A percentile compares a stretch with the other conserved stretches of the same genome.
Conservation (phyloP, 345 rosid species). For the Citrus medica region DNA sequence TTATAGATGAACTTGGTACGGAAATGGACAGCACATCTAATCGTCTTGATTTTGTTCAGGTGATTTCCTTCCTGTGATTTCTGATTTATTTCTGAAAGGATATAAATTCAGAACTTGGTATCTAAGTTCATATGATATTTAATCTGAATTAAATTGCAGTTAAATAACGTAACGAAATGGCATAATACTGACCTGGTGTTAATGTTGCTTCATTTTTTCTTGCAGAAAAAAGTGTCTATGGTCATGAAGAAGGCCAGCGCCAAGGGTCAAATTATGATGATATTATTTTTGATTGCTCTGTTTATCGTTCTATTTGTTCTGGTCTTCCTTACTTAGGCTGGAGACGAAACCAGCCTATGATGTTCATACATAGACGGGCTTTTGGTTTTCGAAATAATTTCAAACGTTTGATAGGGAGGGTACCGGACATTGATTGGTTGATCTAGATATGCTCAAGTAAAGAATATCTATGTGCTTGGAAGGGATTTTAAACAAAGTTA, state of each 20-base stretch:
- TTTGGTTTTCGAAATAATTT: background rate
- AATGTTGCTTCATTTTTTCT: slow-evolving; percentile 1
- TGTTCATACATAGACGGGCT: background rate
- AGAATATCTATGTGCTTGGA: background rate
- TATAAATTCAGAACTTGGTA: background rate
- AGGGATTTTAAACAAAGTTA: background rate
- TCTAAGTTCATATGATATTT: background rate
- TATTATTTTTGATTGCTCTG: slow-evolving; percentile 65
- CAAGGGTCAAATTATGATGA: slow-evolving; percentile 96
- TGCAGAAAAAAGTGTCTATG: slow-evolving; percentile 96
- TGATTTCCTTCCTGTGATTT: slow-evolving; percentile 16
- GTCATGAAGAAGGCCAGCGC: slow-evolving; percentile 97
- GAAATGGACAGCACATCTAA: slow-evolving; percentile 95
- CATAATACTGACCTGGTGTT: background rate
- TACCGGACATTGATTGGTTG: background rate
- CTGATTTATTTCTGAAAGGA: background rate
- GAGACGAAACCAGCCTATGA: background rate
- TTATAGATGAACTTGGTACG: slow-evolving; percentile 67
- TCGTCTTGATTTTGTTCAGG: slow-evolving; percentile 98
- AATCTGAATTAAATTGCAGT: background rate
- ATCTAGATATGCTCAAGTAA: background rate
- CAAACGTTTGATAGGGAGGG: background rate
- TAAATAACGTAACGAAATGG: background rate
- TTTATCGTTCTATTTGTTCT: slow-evolving; percentile 86
- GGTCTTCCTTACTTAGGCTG: slow-evolving; percentile 65